These are phyloP conservation scores for Cutaneotrichosporon sp. DNA, from an alignment of 1,284 basidiomycete genomes.

Conservation along the genomic window DNA sequence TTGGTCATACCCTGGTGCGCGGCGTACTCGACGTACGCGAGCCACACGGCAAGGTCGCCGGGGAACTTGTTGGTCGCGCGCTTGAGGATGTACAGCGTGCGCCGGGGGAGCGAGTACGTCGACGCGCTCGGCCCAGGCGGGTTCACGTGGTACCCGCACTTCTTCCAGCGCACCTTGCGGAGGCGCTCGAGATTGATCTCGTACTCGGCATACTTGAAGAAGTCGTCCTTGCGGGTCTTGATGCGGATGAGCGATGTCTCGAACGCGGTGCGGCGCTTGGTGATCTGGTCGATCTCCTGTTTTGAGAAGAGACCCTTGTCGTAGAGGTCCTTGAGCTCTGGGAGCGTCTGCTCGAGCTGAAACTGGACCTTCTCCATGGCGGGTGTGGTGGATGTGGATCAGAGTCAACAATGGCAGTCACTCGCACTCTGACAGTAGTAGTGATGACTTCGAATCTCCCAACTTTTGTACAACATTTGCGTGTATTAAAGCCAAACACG, in stretches of 20 bases:
- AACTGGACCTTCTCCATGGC: conserved; percentile 91
- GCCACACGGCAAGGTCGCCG: conserved; percentile 80
- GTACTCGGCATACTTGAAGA: conserved; percentile 86
- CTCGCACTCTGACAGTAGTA: too few relatives aligned
- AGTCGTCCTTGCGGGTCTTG: conserved; percentile 83
- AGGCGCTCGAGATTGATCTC: conserved; percentile 86
- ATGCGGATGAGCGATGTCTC: conserved; percentile 82
- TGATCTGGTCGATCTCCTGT: conserved; percentile 77
- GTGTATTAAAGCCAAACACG: not conserved
- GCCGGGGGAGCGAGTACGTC: conserved; percentile 74
- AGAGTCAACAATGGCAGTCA: not conserved
- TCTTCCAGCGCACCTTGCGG: conserved; percentile 69
- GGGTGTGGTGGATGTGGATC: not conserved
- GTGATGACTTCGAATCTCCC: not conserved
- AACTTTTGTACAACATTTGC: not conserved
- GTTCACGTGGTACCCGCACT: conserved; percentile 60
- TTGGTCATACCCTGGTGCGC: conserved; percentile 76
- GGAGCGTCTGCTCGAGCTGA: conserved; percentile 94
- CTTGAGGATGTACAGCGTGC: conserved; percentile 88
- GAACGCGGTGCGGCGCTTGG: conserved; percentile 79
- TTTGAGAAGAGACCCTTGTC: conserved; percentile 74
- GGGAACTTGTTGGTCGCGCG: conserved; percentile 87
- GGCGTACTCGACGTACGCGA: conserved; percentile 82
- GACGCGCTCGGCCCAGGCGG: conserved; percentile 66
- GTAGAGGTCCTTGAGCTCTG: conserved; percentile 91